phyloP scores from a whole-genome alignment of 2,329 filamentous ascomycete genomes.

The Purpureocillium lavendulum region DNA sequence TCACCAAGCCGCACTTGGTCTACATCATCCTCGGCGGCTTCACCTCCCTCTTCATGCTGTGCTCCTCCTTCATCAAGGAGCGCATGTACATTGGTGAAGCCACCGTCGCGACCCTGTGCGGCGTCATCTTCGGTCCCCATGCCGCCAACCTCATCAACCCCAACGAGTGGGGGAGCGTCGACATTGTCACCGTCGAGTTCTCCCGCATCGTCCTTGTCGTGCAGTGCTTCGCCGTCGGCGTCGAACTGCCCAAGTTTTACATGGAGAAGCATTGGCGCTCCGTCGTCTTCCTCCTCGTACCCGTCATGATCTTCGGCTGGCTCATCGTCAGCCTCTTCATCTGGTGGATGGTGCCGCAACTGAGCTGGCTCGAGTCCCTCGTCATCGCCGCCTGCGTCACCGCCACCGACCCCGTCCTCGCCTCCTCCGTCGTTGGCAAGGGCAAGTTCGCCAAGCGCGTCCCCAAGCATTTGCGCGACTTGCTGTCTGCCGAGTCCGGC shows the following conservation, averaged over 20 bases:
- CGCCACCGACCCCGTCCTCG: constrained; percentile 91
- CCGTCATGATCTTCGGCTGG: constrained; percentile 98
- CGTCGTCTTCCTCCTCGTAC: constrained; percentile 77
- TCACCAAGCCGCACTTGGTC: constrained; percentile 94
- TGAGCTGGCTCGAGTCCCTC: constrained; percentile 86
- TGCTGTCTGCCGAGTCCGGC: constrained; percentile 91
- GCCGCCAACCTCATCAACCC: constrained; percentile 75
- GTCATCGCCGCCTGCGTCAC: constrained; percentile 88
- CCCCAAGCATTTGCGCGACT: constrained; percentile 91
- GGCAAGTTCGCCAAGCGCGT: constrained; percentile 97
- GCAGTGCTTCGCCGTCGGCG: constrained; percentile 85
- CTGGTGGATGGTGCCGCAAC: constrained; percentile 75
- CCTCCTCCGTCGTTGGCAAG: constrained; percentile 96
- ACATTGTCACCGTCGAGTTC: constrained; percentile 83
- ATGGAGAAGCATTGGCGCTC: constrained; percentile 98
- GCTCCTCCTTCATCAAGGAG: constrained; percentile 97
- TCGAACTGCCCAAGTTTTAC: constrained; percentile 86
- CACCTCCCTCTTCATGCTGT: constrained; percentile 96
- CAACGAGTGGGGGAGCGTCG: constrained; percentile 68
- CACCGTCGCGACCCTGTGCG: constrained; percentile 81
- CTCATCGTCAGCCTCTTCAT: constrained; percentile 86
- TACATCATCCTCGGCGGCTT: constrained; percentile 98
- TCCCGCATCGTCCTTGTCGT: constrained; percentile 84
- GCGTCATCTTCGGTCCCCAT: constrained; percentile 82
- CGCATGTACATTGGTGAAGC: constrained; percentile 97